Base-by-base conservation (phyloP, 768 basidiomycete genomes). In the Pulveroboletus sp. region DNA sequence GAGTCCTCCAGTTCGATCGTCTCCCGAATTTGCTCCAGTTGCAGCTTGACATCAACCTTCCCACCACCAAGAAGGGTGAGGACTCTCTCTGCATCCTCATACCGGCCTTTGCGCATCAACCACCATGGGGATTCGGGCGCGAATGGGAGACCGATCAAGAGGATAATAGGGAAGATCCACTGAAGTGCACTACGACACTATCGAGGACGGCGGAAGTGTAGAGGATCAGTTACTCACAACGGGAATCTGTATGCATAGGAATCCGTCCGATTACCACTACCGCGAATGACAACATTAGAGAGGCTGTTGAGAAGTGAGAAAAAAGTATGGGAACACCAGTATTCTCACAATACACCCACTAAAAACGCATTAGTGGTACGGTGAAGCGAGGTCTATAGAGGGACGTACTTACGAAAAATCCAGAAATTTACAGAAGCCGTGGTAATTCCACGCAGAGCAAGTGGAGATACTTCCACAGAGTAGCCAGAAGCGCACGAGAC, bases 1-100 rank as follows among this genome's bases (percentile, higher is more conserved):
- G 49, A 57, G 43, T 67, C 63, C 38, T 69, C 66, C 16, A 68
- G 48, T 29, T 64, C n/a, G n/a, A n/a, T n/a, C n/a, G n/a, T n/a
- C n/a, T n/a, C n/a, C n/a, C n/a, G n/a, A n/a, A n/a, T n/a, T 39
- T 63, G 60, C 17, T 56, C 46, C n/a, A 56, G 39, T 19, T 56
- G 58, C 3, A 53, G 21, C 31, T 59, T 62, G 17, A 50, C 63
- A 19, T 68, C 55, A 40, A 66, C 32, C 4, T 47, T 59, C 38
- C 51, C 48, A 21, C 58, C 61, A 34, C 51, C 58, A 5, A 69
- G 56, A 23, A 45, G 34, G 5, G 24, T 0, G 17, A 69, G 17
- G 12, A 60, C 42, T 25, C 32, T 50, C 39, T 52, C 49, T 1
- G 67, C 67, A 67, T n/a, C n/a, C n/a, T n/a, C n/a, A n/a, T n/a